Percentiles rank a stretch among this genome's conserved stretches.
Conservation (phyloP, 257 asterid genomes). For the Craterostigma plantagineum region DNA sequence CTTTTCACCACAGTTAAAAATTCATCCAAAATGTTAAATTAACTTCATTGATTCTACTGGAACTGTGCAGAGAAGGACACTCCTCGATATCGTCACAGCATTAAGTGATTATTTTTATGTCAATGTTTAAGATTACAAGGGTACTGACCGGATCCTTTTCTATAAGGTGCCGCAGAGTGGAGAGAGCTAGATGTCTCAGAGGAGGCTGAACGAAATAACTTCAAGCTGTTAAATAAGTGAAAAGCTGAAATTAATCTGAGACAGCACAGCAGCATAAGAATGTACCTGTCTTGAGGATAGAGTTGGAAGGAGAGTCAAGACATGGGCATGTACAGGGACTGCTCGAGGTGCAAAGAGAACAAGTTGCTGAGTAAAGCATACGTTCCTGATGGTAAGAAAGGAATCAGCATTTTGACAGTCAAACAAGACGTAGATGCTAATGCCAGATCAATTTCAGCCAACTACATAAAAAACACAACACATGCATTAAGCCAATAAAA, state of each 20-base stretch:
- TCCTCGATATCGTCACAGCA: conserved; percentile 3
- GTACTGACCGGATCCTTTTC: conserved; percentile 95
- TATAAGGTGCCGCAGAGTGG: conserved; percentile 90
- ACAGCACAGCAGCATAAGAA: conserved; percentile 9
- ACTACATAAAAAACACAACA: neutral
- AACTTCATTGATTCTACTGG: no score
- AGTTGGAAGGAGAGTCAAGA: conserved; percentile 87
- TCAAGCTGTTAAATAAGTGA: conserved; percentile 14
- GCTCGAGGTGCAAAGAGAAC: conserved; percentile 98
- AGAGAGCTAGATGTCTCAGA: conserved; percentile 79
- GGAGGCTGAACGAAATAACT: conserved; percentile 51
- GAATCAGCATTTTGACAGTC: no score
- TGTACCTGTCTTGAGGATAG: conserved; percentile 87
- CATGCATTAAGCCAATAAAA: no score
- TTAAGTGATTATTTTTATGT: no score
- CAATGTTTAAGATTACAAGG: neutral
- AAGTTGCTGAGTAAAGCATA: conserved; percentile 88
- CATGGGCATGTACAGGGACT: conserved; percentile 81
- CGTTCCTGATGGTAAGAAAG: conserved; percentile 34
- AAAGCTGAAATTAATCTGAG: conserved; percentile 7
- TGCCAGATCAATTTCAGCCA: neutral
- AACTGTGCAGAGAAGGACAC: no score
- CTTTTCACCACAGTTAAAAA: no score
- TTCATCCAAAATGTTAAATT: no score
- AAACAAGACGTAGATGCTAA: neutral